These are phyloP conservation scores for Candida arabinofermentans DNA, from an alignment of 805 yeast genomes.

Conservation along the genomic window DNA sequence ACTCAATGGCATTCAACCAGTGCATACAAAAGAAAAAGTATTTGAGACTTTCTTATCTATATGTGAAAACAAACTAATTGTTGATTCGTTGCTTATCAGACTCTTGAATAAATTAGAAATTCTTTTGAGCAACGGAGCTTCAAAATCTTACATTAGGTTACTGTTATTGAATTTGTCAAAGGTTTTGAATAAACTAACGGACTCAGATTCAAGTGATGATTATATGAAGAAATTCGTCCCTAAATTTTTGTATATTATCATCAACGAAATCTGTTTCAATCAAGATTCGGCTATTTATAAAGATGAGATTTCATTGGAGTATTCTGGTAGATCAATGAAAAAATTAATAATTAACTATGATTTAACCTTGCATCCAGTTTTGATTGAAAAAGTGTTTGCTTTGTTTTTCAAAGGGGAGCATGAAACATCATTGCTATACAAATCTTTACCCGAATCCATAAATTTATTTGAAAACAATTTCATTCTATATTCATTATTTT, in stretches of 20 bases:
- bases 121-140: conserved; percentile 9
- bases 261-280: conserved; percentile 8
- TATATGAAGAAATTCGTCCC: conserved; percentile 44
- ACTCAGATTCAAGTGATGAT: conserved; percentile 19
- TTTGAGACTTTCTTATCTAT: conserved; percentile 34
- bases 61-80: conserved; percentile 38
- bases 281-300: conserved; percentile 11
- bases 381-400: conserved; percentile 36
- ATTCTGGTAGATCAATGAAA: conserved; percentile 39
- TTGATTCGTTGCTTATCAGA: conserved; percentile 42
- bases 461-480: conserved; percentile 27
- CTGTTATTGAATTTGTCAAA: conserved; percentile 21
- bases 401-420: conserved; percentile 32
- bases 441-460: conserved; percentile 11
- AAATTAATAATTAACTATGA: conserved; percentile 38
- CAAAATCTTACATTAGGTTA: conserved; percentile 20
- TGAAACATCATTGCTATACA: conserved; percentile 13
- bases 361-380: conserved; percentile 39
- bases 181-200: conserved; percentile 14
- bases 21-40: conserved; percentile 29
- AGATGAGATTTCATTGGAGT: conserved; percentile 32
- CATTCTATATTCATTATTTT: conserved; percentile 36
- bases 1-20: not conserved
- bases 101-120: conserved; percentile 36
- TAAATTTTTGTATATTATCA: conserved; percentile 26